Evolutionary conservation across 2,329 filamentous ascomycete species (phyloP).

Genomic region (Xylaria polymorpha): DNA sequence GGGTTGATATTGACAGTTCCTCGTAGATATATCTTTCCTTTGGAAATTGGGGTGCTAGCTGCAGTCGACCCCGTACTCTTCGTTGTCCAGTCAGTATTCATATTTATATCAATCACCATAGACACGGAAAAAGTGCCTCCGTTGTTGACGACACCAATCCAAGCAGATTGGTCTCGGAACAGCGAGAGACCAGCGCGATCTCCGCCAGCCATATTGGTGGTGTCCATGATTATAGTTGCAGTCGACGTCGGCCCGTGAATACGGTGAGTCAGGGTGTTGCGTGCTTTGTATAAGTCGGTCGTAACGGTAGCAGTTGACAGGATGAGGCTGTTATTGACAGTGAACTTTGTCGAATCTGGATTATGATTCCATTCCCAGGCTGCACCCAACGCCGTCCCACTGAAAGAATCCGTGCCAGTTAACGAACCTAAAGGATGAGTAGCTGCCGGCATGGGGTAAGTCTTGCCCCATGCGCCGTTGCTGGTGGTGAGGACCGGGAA

Average conservation of each 20-base stretch:
- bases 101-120: constrained; percentile 54
- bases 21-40: constrained; percentile 54
- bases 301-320: constrained; percentile 64
- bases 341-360: constrained; percentile 61
- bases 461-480: constrained; percentile 60
- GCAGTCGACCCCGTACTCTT: constrained; percentile 48
- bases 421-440: constrained; percentile 45
- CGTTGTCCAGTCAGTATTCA: constrained; percentile 52
- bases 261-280: constrained; percentile 62
- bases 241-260: constrained; percentile 58
- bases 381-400: constrained; percentile 54
- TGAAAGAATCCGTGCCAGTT: constrained; percentile 60
- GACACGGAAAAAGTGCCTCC: constrained; percentile 48
- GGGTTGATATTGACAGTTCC: constrained; percentile 52
- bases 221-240: constrained; percentile 62
- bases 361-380: constrained; percentile 74
- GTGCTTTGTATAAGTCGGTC: constrained; percentile 59
- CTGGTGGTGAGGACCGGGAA: constrained; percentile 59
- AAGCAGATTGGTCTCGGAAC: constrained; percentile 65
- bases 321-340: constrained; percentile 57
- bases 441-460: constrained; percentile 55
- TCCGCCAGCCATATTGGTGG: constrained; percentile 60
- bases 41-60: constrained; percentile 45
- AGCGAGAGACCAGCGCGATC: constrained; percentile 64
- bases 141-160: constrained; percentile 61